Conservation (phyloP, 2,329 filamentous ascomycete genomes). For the Fusarium tuaranense region DNA sequence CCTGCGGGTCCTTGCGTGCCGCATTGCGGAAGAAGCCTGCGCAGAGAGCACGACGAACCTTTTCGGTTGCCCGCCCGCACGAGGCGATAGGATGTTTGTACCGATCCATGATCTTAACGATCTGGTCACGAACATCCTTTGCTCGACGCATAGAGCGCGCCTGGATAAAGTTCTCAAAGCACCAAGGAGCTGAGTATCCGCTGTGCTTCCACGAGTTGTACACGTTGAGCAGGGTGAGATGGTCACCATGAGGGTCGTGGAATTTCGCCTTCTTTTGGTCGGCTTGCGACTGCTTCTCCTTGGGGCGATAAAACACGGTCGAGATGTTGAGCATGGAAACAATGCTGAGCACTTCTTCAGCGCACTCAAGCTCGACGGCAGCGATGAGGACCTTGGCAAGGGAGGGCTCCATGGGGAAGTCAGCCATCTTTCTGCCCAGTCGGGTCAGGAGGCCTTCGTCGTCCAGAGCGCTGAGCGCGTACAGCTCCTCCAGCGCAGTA, state of each 20-base stretch:
- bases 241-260: slow-evolving; percentile 93
- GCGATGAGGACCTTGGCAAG: slow-evolving; percentile 91
- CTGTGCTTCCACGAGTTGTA: slow-evolving; percentile 97
- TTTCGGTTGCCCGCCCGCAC: slow-evolving; percentile 88
- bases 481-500: slow-evolving; percentile 93
- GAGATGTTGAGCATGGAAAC: slow-evolving; percentile 93
- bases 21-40: slow-evolving; percentile 95
- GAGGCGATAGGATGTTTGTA: slow-evolving; percentile 86
- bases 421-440: slow-evolving; percentile 95
- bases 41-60: slow-evolving; percentile 90
- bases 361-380: slow-evolving; percentile 87
- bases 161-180: slow-evolving; percentile 98
- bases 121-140: slow-evolving; percentile 91
- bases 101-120: slow-evolving; percentile 93
- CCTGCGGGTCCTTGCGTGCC: slow-evolving; percentile 93
- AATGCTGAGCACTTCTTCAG: slow-evolving; percentile 93
- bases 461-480: slow-evolving; percentile 90
- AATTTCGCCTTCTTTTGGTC: slow-evolving; percentile 99
- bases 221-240: slow-evolving; percentile 94
- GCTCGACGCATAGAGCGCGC: slow-evolving; percentile 88
- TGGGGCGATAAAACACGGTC: slow-evolving; percentile 92
- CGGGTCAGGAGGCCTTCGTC: slow-evolving; percentile 95
- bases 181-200: slow-evolving; percentile 88
- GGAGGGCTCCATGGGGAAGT: slow-evolving; percentile 97
- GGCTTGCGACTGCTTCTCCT: slow-evolving; percentile 95